Conservation (phyloP, 2,329 filamentous ascomycete genomes). For the Stachybotrys chlorohalonatus region DNA sequence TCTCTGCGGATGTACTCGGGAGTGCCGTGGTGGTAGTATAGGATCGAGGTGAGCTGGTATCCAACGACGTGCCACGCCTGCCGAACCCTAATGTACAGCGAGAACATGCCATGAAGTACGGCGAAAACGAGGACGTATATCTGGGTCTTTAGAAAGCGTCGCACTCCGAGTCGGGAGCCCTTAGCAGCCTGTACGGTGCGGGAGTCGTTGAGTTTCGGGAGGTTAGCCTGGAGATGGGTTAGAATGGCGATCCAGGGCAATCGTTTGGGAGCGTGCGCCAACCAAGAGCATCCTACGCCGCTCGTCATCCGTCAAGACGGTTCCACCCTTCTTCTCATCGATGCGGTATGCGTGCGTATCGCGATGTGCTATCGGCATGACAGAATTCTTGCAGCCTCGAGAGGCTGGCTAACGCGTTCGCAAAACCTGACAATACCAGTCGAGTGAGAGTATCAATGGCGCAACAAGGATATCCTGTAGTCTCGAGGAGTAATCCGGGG, state of each 20-base stretch:
- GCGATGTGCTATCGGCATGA: slow-evolving; percentile 24
- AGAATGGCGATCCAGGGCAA: background rate
- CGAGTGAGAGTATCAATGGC: too few relatives aligned
- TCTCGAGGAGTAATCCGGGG: too few relatives aligned
- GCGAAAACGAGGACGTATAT: slow-evolving; percentile 60
- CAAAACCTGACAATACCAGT: too few relatives aligned
- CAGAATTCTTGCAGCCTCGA: slow-evolving; percentile 15
- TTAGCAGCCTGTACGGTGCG: slow-evolving; percentile 18
- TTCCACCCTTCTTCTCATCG: slow-evolving; percentile 26
- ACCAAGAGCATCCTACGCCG: slow-evolving; percentile 27
- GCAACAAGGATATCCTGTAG: too few relatives aligned
- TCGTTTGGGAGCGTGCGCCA: slow-evolving; percentile 2
- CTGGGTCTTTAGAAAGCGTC: slow-evolving; percentile 51
- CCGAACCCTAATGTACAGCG: slow-evolving; percentile 75
- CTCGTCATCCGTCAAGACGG: slow-evolving; percentile 24
- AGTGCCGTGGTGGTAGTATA: slow-evolving; percentile 93
- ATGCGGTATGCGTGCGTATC: slow-evolving; percentile 29
- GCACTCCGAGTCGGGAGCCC: slow-evolving; percentile 43
- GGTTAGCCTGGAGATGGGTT: slow-evolving; percentile 17
- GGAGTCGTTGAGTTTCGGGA: slow-evolving; percentile 23
- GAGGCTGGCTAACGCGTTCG: slow-evolving; percentile 12
- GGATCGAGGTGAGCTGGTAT: slow-evolving; percentile 69
- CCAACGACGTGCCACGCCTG: slow-evolving; percentile 70
- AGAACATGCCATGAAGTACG: slow-evolving; percentile 73
- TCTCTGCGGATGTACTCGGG: slow-evolving; percentile 88